Base-by-base conservation (phyloP, 352 stramenopile genomes). In the Globisporangium okanoganense region DNA sequence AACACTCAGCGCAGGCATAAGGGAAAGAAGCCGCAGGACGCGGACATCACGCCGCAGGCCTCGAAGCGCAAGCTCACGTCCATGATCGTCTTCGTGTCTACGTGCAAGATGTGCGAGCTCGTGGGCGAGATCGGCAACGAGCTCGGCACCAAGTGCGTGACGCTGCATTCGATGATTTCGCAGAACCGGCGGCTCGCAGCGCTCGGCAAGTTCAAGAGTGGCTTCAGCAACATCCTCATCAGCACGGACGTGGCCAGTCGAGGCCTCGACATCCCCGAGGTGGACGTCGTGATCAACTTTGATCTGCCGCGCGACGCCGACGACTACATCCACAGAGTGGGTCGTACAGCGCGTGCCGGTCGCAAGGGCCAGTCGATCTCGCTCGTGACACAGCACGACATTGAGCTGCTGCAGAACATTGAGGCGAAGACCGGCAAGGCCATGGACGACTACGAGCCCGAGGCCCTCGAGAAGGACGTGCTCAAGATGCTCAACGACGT, bases 251-350 rank as follows among this genome's bases (percentile, higher is more conserved):
- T 99, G 14, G 96, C 96, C 14, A 96, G 82, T 67, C 84, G 98
- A 56, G 98, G 97, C 24, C 72, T 99, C 18, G 97, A 99, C 66
- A 98, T 99, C 51, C 96, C 96, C 0, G 79, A 95, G 58, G 92
- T 98, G 12, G 95, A 99, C 69, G 73, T 99, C 3, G 97, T 99
- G 22, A 75, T 99, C 44, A 99, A 99, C 72, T 98, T 96, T 40
- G 97, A 99, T 72, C 63, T 99, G 22, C 97, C 97, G 5, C 82
- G 91, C 27, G 90, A 94, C 55, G 72, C 95, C n/a, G 88, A 97
- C 43, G 95, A 99, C 70, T 99, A 99, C 71, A 94, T 99, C 40
- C 97, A 99, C 71, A 90, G 97, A 31, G 95, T 99, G 33, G 97
- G 97, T 52, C 85, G 97, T 67, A 99, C 96, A 2, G 96, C 95